Conservation (phyloP, 129 eudicot genomes). For the Flaveria robusta region DNA sequence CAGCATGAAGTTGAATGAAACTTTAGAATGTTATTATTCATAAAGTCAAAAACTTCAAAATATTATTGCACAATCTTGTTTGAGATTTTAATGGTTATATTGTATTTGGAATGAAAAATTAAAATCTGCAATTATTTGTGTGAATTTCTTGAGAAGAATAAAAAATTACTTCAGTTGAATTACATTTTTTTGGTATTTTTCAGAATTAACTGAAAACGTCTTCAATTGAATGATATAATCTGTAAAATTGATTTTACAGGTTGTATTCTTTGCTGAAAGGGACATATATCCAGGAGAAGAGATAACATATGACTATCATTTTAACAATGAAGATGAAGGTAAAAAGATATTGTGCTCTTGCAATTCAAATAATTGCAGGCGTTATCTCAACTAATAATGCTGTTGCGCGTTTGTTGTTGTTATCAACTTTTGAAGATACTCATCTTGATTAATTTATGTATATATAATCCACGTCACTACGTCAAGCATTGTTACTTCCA, state of each 20-base stretch:
- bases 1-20: background rate
- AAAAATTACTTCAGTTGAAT: background rate
- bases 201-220: background rate
- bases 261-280: conserved; percentile 74
- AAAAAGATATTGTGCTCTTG: conserved; percentile 75
- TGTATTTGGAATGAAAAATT: background rate
- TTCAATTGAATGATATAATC: background rate
- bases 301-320: conserved; percentile 85
- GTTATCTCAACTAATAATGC: conserved; percentile 51
- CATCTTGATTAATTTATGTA: background rate
- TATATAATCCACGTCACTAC: background rate
- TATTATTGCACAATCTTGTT: background rate
- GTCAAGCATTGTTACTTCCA: background rate
- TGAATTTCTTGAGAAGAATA: background rate
- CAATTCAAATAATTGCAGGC: conserved; percentile 68
- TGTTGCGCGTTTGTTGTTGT: background rate
- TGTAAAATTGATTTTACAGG: conserved; percentile 41
- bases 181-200: too few relatives aligned
- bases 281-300: conserved; percentile 91
- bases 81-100: background rate
- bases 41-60: background rate
- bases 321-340: conserved; percentile 82
- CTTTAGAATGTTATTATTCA: background rate
- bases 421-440: background rate
- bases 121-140: background rate